Percentiles rank a stretch among this genome's conserved stretches.
Evolutionary conservation across 1,284 basidiomycete genomes (phyloP).

Genomic region (Papiliotrema flavescens): DNA sequence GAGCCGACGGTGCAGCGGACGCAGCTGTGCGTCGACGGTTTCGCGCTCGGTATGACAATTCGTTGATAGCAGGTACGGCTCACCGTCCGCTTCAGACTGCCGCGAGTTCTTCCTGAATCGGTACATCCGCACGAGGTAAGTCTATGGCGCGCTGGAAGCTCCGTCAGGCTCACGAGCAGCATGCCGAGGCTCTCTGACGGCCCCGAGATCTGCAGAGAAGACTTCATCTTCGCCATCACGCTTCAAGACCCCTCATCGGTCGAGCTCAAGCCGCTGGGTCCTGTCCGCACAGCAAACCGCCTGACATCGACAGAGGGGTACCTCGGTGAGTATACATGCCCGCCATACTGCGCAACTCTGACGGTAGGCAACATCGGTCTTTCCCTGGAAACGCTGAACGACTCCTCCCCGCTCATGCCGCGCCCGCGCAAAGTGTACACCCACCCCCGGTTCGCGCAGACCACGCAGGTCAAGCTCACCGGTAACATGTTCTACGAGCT

Average conservation of each 20-base stretch:
- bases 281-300: constrained; percentile 26
- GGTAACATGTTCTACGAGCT: constrained; percentile 46
- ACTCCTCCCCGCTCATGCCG: constrained; percentile 10
- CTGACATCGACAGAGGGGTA: constrained; percentile 36
- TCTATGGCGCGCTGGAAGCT: neutral
- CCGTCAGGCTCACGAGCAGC: neutral
- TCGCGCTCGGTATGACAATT: neutral
- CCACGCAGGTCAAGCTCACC: constrained; percentile 12
- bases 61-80: constrained; percentile 28
- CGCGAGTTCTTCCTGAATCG: constrained; percentile 34
- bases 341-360: no score
- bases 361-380: constrained; percentile 41
- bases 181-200: constrained; percentile 3
- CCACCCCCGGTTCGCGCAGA: constrained; percentile 25
- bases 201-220: constrained; percentile 19
- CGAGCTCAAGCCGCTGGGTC: constrained; percentile 17
- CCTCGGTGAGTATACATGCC: constrained; percentile 28
- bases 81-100: constrained; percentile 27
- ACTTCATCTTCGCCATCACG: constrained; percentile 44
- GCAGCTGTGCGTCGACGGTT: constrained; percentile 30
- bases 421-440: constrained; percentile 17
- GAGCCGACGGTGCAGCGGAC: constrained; percentile 45
- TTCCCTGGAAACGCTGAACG: constrained; percentile 11
- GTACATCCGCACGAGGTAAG: constrained; percentile 32
- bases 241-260: constrained; percentile 23